Base-by-base conservation (phyloP, 345 rosid genomes). In the Gossypium ekmanianum region DNA sequence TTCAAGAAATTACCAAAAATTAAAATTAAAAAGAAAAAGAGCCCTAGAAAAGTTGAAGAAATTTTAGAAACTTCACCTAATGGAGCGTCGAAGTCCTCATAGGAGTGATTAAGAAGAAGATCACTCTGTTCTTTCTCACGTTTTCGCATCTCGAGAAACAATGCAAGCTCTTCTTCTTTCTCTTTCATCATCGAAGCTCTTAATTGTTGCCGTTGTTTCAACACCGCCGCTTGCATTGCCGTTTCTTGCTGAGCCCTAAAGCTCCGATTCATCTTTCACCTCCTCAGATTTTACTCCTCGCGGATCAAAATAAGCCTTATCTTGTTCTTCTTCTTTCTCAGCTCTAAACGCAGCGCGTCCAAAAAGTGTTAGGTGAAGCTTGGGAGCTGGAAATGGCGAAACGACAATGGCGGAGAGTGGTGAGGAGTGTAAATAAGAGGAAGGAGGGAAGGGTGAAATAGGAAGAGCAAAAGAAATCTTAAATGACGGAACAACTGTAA, bases 71-170 rank as follows among this genome's bases (percentile, higher is more conserved):
- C 9, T 59, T 26, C 76, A 93, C 99, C 98, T 81, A 85, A 86
- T 1, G 98, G 92, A 39, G 88, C 78, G 13, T 90, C 88, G 16
- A 90, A 88, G 61, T 92, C 97, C 68, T 87, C 91, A 39, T 89
- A 75, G 75, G 90, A 74, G 76, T 82, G 85, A 67, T 87, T 75
- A 16, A 90, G 80, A 45, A 94, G 41, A 24, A 11, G 88, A 83
- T 74, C 82, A 13, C 71, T 85, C 16, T 89, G 94, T 45, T 93
- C 94, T 82, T 92, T 90, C 85, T 93, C 99, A 13, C 91, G 90
- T 63, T 86, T 88, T 57, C 85, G 88, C 98, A 95, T 95, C 86
- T 95, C 99, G 34, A 90, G 91, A 77, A 95, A 95, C 87, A 95
- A 70, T 6, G 96, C 87, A 4, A 93, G 94, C 75, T 95, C 98